Evolutionary conservation across 495 filamentous ascomycete genomes (phyloP), one percentile per base, ranked within the genome.

Genomic region (Friedmanniomyces endolithicus): DNA sequence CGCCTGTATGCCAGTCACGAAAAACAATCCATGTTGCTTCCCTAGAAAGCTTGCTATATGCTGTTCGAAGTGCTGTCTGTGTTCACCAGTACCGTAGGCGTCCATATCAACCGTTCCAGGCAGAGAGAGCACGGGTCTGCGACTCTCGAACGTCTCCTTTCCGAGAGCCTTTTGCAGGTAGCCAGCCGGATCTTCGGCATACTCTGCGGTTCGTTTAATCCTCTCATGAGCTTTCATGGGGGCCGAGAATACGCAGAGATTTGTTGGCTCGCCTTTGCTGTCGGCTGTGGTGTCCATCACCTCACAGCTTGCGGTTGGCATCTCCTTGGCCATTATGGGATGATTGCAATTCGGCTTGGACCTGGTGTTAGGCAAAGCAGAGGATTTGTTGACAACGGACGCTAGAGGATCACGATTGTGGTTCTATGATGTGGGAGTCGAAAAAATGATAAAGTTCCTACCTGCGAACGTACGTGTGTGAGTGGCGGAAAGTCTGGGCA

Each of bases 1-100:
- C 3, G 57, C 57, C 34, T 60, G 57, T 11, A 60, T 52, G 34
- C 57, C 57, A 1, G 57, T 60, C 29, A 60, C 4, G 43, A 60
- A 60, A 25, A 60, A 60, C 9, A 55, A 24, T 20, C 52, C 57
- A 27, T 46, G 39, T 20, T 60, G 11, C 46, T 60, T 60, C 4
- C 57, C 57, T 4, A 60, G 40, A 2, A 56, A 24, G 1, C 45
- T 45, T 1, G 57, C 52, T 17, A 60, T 52, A 37, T 60, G 53
- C 27, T 52, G 34, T 33, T 60, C 51, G 31, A 60, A 60, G 34
- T 55, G 37, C 17, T 56, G 20, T 41, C 45, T 60, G 40, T 60
- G 57, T 16, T 14, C 48, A n/a, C 57, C 57, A 20, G 7, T 48
- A 37, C 57, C 57, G 48, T 60, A 60, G 27, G 23, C 17, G 27